phyloP scores from a whole-genome alignment of 2,329 filamentous ascomycete genomes.

The Cladophialophora bantiana region DNA sequence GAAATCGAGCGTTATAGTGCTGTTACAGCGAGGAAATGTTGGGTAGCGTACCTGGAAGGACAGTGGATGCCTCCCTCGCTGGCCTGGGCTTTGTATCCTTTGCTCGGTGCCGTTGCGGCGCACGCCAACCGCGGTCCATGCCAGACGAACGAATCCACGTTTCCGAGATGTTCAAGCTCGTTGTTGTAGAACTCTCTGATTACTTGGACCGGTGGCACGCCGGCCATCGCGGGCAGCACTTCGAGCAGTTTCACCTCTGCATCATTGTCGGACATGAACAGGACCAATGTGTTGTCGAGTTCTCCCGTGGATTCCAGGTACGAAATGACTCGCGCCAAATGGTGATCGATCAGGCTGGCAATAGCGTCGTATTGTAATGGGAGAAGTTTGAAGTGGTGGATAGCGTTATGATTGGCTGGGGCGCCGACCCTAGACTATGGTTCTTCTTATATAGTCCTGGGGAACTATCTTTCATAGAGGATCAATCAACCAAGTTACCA shows the following conservation, averaged over 20 bases:
- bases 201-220: slow-evolving; percentile 24
- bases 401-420: too few species aligned
- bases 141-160: slow-evolving; percentile 46
- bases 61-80: slow-evolving; percentile 41
- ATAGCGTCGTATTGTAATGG: too few species aligned
- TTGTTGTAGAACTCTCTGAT: slow-evolving; percentile 48
- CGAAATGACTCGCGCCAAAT: slow-evolving; percentile 43
- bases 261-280: slow-evolving; percentile 49
- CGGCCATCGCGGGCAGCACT: slow-evolving; percentile 41
- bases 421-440: too few species aligned
- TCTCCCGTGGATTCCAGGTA: slow-evolving; percentile 42
- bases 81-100: slow-evolving; percentile 38
- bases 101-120: slow-evolving; percentile 39
- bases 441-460: too few species aligned
- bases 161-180: slow-evolving; percentile 45
- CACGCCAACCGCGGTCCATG: slow-evolving; percentile 46
- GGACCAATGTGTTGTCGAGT: slow-evolving; percentile 46
- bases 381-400: too few species aligned
- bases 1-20: slow-evolving; percentile 44
- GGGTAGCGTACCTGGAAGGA: slow-evolving; percentile 33
- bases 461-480: too few species aligned
- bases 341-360: slow-evolving; percentile 45
- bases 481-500: too few species aligned
- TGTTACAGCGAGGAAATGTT: slow-evolving; percentile 31
- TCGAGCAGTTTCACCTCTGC: slow-evolving; percentile 46